These are phyloP conservation scores for Zygosaccharomyces bisporus DNA, from an alignment of 805 yeast species.

Conservation along the genomic window DNA sequence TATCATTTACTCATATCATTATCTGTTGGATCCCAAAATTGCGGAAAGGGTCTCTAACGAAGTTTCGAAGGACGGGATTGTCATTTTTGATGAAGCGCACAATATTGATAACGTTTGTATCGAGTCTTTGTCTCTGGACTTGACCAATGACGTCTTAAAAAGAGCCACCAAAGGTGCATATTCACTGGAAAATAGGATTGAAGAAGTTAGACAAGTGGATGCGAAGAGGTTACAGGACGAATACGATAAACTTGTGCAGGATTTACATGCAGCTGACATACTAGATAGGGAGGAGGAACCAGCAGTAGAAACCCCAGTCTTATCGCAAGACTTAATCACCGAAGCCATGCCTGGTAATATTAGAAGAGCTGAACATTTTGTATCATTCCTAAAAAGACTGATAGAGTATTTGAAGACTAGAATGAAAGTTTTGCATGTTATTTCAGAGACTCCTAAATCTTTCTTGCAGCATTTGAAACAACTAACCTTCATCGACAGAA, in stretches of 20 bases:
- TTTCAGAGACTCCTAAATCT: conserved; percentile 95
- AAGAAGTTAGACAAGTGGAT: conserved; percentile 77
- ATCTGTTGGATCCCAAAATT: conserved; percentile 92
- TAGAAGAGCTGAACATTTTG: conserved; percentile 93
- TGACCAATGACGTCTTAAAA: conserved; percentile 85
- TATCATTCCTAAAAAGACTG: conserved; percentile 86
- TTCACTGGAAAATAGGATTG: conserved; percentile 74
- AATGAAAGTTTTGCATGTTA: conserved; percentile 96
- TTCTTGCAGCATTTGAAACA: conserved; percentile 91
- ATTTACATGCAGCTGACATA: conserved; percentile 77
- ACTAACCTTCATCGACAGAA: conserved; percentile 84
- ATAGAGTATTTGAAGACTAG: conserved; percentile 93
- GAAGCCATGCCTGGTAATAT: conserved; percentile 98
- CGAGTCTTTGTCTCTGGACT: conserved; percentile 85
- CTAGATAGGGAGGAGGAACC: conserved; percentile 47
- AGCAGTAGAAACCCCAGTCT: conserved; percentile 81
- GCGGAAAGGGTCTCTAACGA: conserved; percentile 93
- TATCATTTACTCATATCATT: conserved; percentile 94
- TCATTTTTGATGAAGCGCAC: conserved; percentile 98
- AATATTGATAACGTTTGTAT: conserved; percentile 98
- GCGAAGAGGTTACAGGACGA: conserved; percentile 82
- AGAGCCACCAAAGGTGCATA: conserved; percentile 85
- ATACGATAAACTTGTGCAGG: conserved; percentile 86
- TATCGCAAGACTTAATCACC: conserved; percentile 77
- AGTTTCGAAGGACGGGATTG: conserved; percentile 85